Percentiles rank a stretch among this genome's conserved stretches.
Evolutionary conservation across 108 stramenopile genomes (phyloP).

Genomic region (Cyclotella kingstonii): DNA sequence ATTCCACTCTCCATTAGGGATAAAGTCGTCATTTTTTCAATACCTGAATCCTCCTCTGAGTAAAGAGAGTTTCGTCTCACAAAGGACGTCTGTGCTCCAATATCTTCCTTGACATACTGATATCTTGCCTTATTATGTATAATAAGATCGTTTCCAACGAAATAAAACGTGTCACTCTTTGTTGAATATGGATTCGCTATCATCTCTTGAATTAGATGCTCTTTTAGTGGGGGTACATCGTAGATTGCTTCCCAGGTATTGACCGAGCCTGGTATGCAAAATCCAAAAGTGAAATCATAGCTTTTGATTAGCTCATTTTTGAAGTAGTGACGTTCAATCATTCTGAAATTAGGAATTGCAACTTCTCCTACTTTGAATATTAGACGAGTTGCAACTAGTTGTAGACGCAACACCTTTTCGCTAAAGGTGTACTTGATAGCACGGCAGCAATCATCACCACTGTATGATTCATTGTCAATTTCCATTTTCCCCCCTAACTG

Average conservation of each 20-base stretch:
- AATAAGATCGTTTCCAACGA: slow-evolving; percentile 66
- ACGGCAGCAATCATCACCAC: slow-evolving; percentile 56
- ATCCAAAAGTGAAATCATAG: slow-evolving; percentile 69
- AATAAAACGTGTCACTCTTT: slow-evolving; percentile 65
- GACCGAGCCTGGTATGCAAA: slow-evolving; percentile 71
- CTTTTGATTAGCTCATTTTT: slow-evolving; percentile 51
- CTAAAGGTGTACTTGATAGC: slow-evolving; percentile 76
- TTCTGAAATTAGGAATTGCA: slow-evolving; percentile 60
- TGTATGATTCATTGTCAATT: slow-evolving; percentile 38
- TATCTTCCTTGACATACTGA: slow-evolving; percentile 40
- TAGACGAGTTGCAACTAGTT: slow-evolving; percentile 50
- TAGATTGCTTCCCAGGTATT: slow-evolving; percentile 82
- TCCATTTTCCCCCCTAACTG: slow-evolving; percentile 41
- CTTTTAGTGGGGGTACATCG: slow-evolving; percentile 61
- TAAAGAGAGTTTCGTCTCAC: slow-evolving; percentile 12
- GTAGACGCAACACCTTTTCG: slow-evolving; percentile 72
- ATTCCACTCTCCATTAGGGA: too few relatives aligned
- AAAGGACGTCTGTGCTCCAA: background rate
- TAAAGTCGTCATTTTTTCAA: too few relatives aligned
- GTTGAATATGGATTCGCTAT: slow-evolving; percentile 71
- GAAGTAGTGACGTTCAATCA: slow-evolving; percentile 86
- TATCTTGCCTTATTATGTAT: slow-evolving; percentile 81
- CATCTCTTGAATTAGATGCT: slow-evolving; percentile 70
- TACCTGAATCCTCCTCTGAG: slow-evolving; percentile 10
- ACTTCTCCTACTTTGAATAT: slow-evolving; percentile 67